Evolutionary conservation across 2,329 filamentous ascomycete genomes (phyloP).

Genomic region (Zymoseptoria pseudotritici): DNA sequence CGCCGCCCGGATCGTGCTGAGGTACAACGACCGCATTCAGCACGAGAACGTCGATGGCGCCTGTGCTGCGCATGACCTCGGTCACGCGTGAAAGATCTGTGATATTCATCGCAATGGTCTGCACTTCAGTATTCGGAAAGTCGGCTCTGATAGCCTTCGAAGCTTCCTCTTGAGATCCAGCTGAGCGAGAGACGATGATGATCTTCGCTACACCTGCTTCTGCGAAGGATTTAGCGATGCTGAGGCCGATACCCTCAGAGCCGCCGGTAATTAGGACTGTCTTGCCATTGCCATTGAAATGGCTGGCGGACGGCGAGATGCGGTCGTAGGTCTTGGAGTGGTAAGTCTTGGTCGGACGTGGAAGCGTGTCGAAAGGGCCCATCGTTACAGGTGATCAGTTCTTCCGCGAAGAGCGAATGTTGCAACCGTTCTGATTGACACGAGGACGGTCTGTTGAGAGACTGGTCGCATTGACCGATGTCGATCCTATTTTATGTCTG

Average conservation of each 20-base stretch:
- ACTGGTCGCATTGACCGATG: background rate
- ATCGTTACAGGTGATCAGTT: background rate
- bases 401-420: background rate
- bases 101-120: slow-evolving; percentile 27
- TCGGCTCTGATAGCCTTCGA: slow-evolving; percentile 31
- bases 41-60: slow-evolving; percentile 36
- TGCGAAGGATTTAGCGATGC: slow-evolving; percentile 20
- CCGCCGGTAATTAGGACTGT: slow-evolving; percentile 22
- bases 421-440: background rate
- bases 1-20: slow-evolving; percentile 21
- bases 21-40: slow-evolving; percentile 33
- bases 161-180: slow-evolving; percentile 30
- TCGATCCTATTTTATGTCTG: background rate
- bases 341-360: slow-evolving; percentile 19
- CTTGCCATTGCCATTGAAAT: slow-evolving; percentile 20
- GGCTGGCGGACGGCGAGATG: slow-evolving; percentile 11
- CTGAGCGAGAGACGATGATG: slow-evolving; percentile 20
- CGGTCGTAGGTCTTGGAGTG: slow-evolving; percentile 18
- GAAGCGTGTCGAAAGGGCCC: slow-evolving; percentile 6
- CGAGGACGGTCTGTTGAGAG: background rate
- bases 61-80: slow-evolving; percentile 27
- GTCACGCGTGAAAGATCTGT: slow-evolving; percentile 17
- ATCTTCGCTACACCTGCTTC: slow-evolving; percentile 17
- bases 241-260: slow-evolving; percentile 18
- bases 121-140: slow-evolving; percentile 27